Evolutionary conservation across 805 yeast genomes (phyloP).

Genomic region (Jamesozyma rosinii): DNA sequence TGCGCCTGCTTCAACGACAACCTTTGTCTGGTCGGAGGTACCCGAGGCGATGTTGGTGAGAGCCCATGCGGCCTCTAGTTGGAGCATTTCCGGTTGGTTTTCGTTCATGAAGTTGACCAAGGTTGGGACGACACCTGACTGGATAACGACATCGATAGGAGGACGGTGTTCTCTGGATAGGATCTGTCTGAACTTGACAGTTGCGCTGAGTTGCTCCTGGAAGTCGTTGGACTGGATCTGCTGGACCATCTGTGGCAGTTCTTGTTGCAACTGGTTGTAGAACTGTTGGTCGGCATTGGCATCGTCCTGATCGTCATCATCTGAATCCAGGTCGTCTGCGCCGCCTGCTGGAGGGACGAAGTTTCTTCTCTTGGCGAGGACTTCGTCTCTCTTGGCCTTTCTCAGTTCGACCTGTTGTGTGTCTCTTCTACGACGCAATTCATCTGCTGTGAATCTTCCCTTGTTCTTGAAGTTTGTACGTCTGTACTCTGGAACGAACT

Average conservation of each 20-base stretch:
- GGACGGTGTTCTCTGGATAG: conserved; percentile 91
- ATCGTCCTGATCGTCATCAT: conserved; percentile 41
- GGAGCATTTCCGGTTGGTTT: conserved; percentile 75
- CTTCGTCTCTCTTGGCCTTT: conserved; percentile 94
- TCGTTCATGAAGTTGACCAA: conserved; percentile 76
- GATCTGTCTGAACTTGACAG: conserved; percentile 87
- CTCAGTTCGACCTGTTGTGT: conserved; percentile 93
- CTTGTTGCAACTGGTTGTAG: conserved; percentile 45
- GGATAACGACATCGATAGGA: conserved; percentile 87
- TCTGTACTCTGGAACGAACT: conserved; percentile 95
- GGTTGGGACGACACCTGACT: conserved; percentile 86
- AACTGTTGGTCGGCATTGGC: conserved; percentile 35
- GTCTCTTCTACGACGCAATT: conserved; percentile 94
- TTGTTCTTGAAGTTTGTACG: conserved; percentile 93
- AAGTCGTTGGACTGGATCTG: conserved; percentile 66
- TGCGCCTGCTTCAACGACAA: conserved; percentile 88
- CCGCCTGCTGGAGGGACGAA: conserved; percentile 39
- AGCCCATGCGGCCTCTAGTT: conserved; percentile 99
- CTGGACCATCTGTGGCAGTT: conserved; percentile 78
- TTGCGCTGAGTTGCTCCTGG: conserved; percentile 77
- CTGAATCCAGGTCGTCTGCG: conserved; percentile 48
- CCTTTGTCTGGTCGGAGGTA: conserved; percentile 74
- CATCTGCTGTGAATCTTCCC: conserved; percentile 88
- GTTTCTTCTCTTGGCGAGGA: conserved; percentile 87
- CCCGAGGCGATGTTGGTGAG: conserved; percentile 96